These are phyloP conservation scores for Calonectria crousiana DNA, from an alignment of 2,329 filamentous ascomycete genomes.

Conservation along the genomic window DNA sequence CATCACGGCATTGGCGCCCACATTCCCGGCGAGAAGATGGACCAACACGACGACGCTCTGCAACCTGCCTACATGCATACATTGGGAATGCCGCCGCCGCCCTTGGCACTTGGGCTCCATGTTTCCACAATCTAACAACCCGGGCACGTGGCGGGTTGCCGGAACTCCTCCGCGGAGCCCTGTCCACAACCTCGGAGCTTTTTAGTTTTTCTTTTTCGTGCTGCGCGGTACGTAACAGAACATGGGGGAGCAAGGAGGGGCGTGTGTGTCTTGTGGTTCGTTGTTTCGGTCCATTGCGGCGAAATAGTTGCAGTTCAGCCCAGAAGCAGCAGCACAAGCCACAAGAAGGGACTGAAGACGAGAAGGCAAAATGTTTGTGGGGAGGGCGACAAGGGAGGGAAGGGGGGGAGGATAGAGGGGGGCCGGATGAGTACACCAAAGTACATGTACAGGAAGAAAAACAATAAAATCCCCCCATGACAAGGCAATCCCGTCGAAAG, in stretches of 20 bases:
- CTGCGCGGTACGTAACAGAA: neutral
- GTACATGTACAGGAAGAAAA: neutral
- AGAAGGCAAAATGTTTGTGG: neutral
- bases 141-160: conserved; percentile 19
- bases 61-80: neutral
- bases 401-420: neutral
- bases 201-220: neutral
- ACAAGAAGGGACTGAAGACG: neutral
- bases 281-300: neutral
- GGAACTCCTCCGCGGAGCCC: conserved; percentile 16
- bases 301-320: neutral
- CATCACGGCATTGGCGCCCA: conserved; percentile 13
- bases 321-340: neutral
- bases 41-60: neutral
- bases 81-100: neutral
- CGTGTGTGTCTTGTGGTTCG: neutral
- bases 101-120: neutral
- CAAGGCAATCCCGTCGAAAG: neutral
- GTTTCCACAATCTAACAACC: conserved; percentile 1
- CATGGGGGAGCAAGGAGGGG: neutral
- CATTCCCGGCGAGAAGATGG: conserved; percentile 3
- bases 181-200: neutral
- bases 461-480: neutral
- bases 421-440: neutral
- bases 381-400: neutral